Conservation (phyloP, 495 filamentous ascomycete genomes). For the Darksidea phi region DNA sequence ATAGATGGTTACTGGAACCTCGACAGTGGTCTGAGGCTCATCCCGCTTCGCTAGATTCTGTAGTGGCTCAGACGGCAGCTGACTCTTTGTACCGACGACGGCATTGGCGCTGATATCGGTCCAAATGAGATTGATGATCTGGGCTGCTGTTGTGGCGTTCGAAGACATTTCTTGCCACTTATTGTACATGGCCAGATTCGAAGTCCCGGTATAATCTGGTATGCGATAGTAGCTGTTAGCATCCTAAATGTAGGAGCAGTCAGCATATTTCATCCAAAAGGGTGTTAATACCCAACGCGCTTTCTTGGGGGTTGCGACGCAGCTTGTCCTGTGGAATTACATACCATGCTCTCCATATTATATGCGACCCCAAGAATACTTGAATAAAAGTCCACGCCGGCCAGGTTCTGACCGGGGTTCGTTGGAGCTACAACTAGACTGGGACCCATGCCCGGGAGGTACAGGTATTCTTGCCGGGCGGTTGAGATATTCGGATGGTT, state of each 20-base stretch:
- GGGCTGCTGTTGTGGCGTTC: conserved; percentile 12
- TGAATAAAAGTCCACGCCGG: too few species aligned
- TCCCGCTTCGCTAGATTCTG: not conserved
- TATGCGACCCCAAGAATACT: too few species aligned
- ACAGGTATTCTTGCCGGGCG: conserved; percentile 36
- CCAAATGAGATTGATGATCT: conserved; percentile 48
- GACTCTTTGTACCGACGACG: conserved; percentile 42
- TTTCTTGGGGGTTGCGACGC: too few species aligned
- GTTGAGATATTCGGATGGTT: conserved; percentile 39
- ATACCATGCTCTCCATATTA: conserved; percentile 11
- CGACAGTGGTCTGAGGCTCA: not conserved
- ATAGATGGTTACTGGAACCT: not conserved
- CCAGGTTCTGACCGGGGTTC: too few species aligned
- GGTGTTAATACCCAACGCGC: too few species aligned
- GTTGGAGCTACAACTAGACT: too few species aligned
- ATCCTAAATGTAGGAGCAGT: too few species aligned
- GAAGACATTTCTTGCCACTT: conserved; percentile 43
- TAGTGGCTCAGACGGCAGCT: not conserved
- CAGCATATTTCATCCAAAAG: too few species aligned
- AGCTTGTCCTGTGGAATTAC: conserved; percentile 34
- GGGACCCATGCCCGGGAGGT: conserved; percentile 39
- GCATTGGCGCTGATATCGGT: conserved; percentile 46
- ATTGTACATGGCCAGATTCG: conserved; percentile 40
- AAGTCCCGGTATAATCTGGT: conserved; percentile 40
- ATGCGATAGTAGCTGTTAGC: too few species aligned